These are phyloP conservation scores for Eudorina sp. DNA, from an alignment of 139 green algal genomes.

Conservation along the genomic window DNA sequence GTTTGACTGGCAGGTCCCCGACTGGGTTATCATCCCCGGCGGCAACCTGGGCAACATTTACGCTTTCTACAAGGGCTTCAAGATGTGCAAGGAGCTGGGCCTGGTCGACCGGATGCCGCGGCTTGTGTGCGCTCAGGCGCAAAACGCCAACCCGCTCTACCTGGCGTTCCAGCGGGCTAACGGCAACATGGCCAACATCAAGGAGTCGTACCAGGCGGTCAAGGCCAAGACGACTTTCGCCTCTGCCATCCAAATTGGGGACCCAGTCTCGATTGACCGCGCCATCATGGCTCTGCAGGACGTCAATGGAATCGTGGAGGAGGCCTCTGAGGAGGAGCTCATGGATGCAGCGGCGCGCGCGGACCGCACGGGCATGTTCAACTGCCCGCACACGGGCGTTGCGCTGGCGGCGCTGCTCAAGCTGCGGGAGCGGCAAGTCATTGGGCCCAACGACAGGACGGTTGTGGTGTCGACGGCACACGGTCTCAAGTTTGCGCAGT, in stretches of 20 bases:
- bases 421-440: conserved; percentile 89
- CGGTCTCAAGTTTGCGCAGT: conserved; percentile 98
- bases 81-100: conserved; percentile 91
- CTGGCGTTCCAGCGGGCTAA: conserved; percentile 82
- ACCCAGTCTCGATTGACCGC: conserved; percentile 98
- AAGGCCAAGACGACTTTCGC: conserved; percentile 97
- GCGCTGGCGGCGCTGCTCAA: conserved; percentile 97
- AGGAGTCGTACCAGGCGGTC: conserved; percentile 84
- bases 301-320: conserved; percentile 96
- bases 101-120: conserved; percentile 92
- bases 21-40: conserved; percentile 98
- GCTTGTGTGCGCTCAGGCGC: conserved; percentile 90
- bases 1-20: conserved; percentile 99
- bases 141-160: conserved; percentile 99
- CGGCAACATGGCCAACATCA: conserved; percentile 59
- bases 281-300: conserved; percentile 96
- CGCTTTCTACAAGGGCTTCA: conserved; percentile 98
- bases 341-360: conserved; percentile 98
- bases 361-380: conserved; percentile 97
- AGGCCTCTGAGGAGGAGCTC: conserved; percentile 98
- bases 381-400: conserved; percentile 95
- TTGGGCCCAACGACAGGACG: conserved; percentile 90
- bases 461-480: conserved; percentile 98
- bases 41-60: conserved; percentile 99
- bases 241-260: conserved; percentile 97